A percentile compares a stretch with the other conserved stretches of the same genome.
Conservation (phyloP, 805 yeast species). For the Ogataea sp. region DNA sequence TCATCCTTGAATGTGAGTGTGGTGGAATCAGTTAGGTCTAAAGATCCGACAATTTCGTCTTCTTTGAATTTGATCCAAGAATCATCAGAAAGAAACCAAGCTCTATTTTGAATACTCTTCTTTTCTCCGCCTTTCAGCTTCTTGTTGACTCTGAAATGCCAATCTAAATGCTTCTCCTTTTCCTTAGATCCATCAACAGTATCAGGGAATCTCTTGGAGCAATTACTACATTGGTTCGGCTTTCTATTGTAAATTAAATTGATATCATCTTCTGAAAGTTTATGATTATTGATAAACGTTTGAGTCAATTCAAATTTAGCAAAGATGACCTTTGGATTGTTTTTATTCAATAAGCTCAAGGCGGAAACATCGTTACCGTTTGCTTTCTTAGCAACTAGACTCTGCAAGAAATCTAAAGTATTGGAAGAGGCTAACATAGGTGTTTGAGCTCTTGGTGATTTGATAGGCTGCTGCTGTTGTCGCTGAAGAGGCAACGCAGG, state of each 20-base stretch:
- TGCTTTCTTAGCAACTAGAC: slow-evolving; percentile 7
- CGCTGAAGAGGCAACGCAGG: not conserved
- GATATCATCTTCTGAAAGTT: slow-evolving; percentile 25
- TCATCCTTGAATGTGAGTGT: slow-evolving; percentile 1
- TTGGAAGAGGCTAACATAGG: not conserved
- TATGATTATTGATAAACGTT: slow-evolving; percentile 29
- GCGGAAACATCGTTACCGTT: slow-evolving; percentile 1
- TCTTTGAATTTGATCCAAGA: slow-evolving; percentile 74
- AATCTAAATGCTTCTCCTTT: slow-evolving; percentile 72
- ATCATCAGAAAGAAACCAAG: slow-evolving; percentile 70
- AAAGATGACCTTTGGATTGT: slow-evolving; percentile 4
- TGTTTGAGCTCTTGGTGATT: slow-evolving; percentile 6
- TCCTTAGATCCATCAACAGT: slow-evolving; percentile 44
- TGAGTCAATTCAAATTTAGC: slow-evolving; percentile 21
- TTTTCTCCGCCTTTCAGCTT: slow-evolving; percentile 42
- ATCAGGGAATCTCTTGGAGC: slow-evolving; percentile 78
- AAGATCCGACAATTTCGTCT: slow-evolving; percentile 44
- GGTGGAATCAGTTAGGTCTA: not conserved
- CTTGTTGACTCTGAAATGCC: slow-evolving; percentile 93
- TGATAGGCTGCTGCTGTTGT: slow-evolving; percentile 1
- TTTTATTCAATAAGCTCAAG: not conserved
- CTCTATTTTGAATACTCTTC: slow-evolving; percentile 58
- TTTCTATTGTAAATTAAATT: slow-evolving; percentile 45
- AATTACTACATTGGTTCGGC: slow-evolving; percentile 77
- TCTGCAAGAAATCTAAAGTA: slow-evolving; percentile 9